Evolutionary conservation across 768 basidiomycete genomes (phyloP), one percentile per base, ranked within the genome.

Genomic region (Xerocomellus intermedius): DNA sequence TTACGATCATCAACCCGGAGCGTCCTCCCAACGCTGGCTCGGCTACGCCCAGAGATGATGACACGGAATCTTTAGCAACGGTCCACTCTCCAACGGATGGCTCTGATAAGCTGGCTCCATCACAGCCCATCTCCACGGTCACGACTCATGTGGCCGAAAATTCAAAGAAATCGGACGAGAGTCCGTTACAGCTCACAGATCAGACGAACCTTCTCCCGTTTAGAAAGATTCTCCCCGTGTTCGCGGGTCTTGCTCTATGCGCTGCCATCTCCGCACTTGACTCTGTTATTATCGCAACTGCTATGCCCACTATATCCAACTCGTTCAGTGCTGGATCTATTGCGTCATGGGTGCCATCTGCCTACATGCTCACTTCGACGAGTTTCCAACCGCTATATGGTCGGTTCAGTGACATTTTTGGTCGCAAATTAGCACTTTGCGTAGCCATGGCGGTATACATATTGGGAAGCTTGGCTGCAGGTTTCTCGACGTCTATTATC

Each of bases 201-300:
- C 87, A 91, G 68, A 89, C 87, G 5, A 89, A 91, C 63, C 76
- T 88, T 13, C 76, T 89, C 5, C 87, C 87, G 0, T 79, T 82
- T 65, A 79, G 74, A 53, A 83, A 84, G 66, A 74, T 89, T 41
- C 67, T 89, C 5, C 72, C 81, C 12, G 81, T 88, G 7, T 87
- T 89, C 62, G 64, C 77, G 1, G 81, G 86, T 7, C 75, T 89
- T 13, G 75, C 82, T 0, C 70, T 83, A 1, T 87, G 86, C 43
- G 77, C 84, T 12, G 74, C 85, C 42, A 82, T 86, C 43, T 80
- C 85, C 6, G 73, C 82, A 0, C 71, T 88, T 0, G 87, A 90
- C 65, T 85, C 87, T 12, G 87, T 87, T 8, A 84, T 89, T 45
- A 82, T 89, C 9, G 85, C 86, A 0, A 89, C 88, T 0, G 84